Evolutionary conservation across 2,329 filamentous ascomycete genomes (phyloP).

Genomic region (Emericellopsis cladophorae): DNA sequence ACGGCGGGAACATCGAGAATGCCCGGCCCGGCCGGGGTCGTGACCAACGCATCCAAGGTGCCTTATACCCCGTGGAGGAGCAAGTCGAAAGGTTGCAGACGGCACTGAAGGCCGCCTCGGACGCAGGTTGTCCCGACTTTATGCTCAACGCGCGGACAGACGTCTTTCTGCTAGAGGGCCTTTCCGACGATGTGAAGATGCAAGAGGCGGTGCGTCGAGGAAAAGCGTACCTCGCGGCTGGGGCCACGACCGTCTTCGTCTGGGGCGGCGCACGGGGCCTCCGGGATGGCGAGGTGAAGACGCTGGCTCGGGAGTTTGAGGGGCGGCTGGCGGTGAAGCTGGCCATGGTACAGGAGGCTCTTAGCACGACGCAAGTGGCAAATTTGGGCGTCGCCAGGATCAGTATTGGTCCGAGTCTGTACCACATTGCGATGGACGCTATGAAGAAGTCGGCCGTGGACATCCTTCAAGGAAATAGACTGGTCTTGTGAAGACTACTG

Average conservation of each 20-base stretch:
- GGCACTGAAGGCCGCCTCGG: conserved; percentile 26
- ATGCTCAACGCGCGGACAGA: conserved; percentile 47
- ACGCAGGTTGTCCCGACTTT: conserved; percentile 38
- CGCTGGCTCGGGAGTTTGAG: conserved; percentile 31
- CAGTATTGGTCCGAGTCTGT: conserved; percentile 38
- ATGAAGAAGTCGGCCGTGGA: conserved; percentile 18
- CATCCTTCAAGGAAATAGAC: conserved; percentile 11
- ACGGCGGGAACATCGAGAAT: conserved; percentile 49
- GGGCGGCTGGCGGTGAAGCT: conserved; percentile 36
- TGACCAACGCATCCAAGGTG: conserved; percentile 13
- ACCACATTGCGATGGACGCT: conserved; percentile 23
- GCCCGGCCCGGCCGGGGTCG: conserved; percentile 21
- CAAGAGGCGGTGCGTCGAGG: conserved; percentile 39
- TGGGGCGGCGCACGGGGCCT: conserved; percentile 39
- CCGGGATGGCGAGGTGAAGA: conserved; percentile 29
- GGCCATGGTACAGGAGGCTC: conserved; percentile 17
- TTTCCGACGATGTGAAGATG: conserved; percentile 20
- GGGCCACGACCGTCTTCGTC: conserved; percentile 46
- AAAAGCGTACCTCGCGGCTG: conserved; percentile 42
- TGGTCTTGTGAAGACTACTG: neutral
- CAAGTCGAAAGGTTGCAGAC: conserved; percentile 32
- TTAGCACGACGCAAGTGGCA: conserved; percentile 30
- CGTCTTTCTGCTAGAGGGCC: conserved; percentile 25
- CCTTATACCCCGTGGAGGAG: conserved; percentile 24
- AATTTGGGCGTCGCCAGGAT: conserved; percentile 40